Evolutionary conservation across 2,329 filamentous ascomycete species (phyloP).

Genomic region (Plenodomus lindquistii): DNA sequence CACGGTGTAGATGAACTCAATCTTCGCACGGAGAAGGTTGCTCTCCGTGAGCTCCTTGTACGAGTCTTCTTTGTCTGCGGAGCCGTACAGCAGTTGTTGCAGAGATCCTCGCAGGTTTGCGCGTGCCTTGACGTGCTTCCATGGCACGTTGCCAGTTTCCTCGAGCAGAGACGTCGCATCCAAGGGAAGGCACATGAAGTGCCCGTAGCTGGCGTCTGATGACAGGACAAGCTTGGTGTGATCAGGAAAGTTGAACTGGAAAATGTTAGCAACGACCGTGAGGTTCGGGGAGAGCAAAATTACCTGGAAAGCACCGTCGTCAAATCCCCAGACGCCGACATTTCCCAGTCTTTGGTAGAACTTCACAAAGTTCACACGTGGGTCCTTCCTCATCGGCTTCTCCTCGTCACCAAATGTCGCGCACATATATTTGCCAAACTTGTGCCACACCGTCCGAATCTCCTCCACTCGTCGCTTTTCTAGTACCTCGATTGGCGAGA

Average conservation of each 20-base stretch:
- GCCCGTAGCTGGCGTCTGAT: conserved; percentile 72
- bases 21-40: conserved; percentile 74
- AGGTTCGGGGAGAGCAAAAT: neutral
- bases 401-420: conserved; percentile 48
- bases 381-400: conserved; percentile 53
- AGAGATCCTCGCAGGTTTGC: conserved; percentile 73
- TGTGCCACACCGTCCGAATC: conserved; percentile 65
- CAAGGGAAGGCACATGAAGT: conserved; percentile 76
- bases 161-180: conserved; percentile 70
- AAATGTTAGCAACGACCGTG: conserved; percentile 4
- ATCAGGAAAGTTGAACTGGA: conserved; percentile 82
- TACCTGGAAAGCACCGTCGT: conserved; percentile 77
- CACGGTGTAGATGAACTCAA: conserved; percentile 71
- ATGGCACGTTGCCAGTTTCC: conserved; percentile 62
- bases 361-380: conserved; percentile 63
- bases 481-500: conserved; percentile 63
- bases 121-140: conserved; percentile 70
- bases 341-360: conserved; percentile 83
- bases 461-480: conserved; percentile 62
- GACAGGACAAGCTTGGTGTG: conserved; percentile 85
- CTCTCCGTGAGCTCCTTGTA: conserved; percentile 63
- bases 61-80: conserved; percentile 54
- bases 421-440: conserved; percentile 72
- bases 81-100: conserved; percentile 70
- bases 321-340: conserved; percentile 80